Percentiles rank a stretch among this genome's conserved stretches.
Evolutionary conservation across 1,284 basidiomycete species (phyloP).

Genomic region (Cerioporus squamosus): DNA sequence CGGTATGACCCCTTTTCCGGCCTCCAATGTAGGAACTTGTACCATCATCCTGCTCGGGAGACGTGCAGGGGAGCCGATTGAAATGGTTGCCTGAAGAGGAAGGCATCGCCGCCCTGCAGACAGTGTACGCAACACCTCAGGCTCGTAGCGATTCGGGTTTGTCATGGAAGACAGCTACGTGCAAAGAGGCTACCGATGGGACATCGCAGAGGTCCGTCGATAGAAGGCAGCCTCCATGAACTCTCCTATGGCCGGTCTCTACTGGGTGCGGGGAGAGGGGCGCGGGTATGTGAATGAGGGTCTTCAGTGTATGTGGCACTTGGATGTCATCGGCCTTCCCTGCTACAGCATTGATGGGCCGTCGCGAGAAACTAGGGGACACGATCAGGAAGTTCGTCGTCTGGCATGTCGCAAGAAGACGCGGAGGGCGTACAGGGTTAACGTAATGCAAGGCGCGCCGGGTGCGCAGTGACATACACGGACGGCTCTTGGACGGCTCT

Average conservation of each 20-base stretch:
- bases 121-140: no score
- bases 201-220: not conserved
- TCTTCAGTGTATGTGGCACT: conserved; percentile 21
- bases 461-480: conserved; percentile 8
- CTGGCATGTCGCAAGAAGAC: not conserved
- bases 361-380: conserved; percentile 6
- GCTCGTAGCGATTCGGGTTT: no score
- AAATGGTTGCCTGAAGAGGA: no score
- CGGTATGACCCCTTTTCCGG: no score
- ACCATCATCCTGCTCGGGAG: no score
- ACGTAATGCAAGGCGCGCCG: conserved; percentile 2
- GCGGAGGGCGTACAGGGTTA: not conserved
- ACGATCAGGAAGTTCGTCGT: not conserved
- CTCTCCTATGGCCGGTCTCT: conserved; percentile 10
- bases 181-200: not conserved
- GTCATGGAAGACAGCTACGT: not conserved
- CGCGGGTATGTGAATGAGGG: conserved; percentile 1
- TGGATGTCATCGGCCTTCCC: conserved; percentile 16
- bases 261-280: conserved; percentile 1
- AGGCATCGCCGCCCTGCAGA: no score
- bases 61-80: no score
- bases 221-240: not conserved
- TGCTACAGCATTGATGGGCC: conserved; percentile 7
- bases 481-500: not conserved
- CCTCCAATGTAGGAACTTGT: no score